Base-by-base conservation (phyloP, 2,329 filamentous ascomycete species). In the Penicillium paneum region DNA sequence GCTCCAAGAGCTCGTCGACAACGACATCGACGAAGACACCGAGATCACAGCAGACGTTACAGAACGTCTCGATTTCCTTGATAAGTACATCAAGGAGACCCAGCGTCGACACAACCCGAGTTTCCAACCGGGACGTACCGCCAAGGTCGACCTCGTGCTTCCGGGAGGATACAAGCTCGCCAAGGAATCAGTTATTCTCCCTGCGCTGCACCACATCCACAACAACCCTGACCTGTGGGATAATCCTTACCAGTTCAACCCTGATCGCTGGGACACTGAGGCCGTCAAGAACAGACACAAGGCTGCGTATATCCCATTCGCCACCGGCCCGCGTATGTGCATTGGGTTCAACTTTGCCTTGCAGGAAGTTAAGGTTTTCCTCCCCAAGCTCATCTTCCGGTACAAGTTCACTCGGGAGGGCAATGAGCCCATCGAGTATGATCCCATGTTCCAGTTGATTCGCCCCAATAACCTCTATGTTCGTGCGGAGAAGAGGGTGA, bases 301-400 rank as follows among this genome's bases (percentile, higher is more conserved):
- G 29, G 78, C 75, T 1, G 72, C 79, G 0, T 87, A 86, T 61
- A 73, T 81, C 3, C 84, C 84, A 0, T 87, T 87, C 58, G 83
- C 79, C 0, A 72, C 77, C 0, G 84, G 84, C 0, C 79, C 75
- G 0, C 73, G 84, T 1, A 79, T 78, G 71, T 87, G 84, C 57
- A 82, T 87, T 49, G 84, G 83, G 0, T 86, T 85, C 76, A 86
- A 85, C 69, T 85, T 86, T 67, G 84, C 83, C 0, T 71, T 86
- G 8, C 77, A 80, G 55, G 83, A 87, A 67, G 75, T 85, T 55
- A 85, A 85, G 72, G 74, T 84, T 15, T 67, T 72, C 32, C 32
- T 87, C 58, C 74, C 78, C 1, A 82, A 85, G 71, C 69, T 87
- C 35, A 68, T 86, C 2, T 86, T 79, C 54, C 74, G 83, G 8